These are phyloP conservation scores for Priceomyces castillae DNA, from an alignment of 805 yeast species.

Conservation along the genomic window DNA sequence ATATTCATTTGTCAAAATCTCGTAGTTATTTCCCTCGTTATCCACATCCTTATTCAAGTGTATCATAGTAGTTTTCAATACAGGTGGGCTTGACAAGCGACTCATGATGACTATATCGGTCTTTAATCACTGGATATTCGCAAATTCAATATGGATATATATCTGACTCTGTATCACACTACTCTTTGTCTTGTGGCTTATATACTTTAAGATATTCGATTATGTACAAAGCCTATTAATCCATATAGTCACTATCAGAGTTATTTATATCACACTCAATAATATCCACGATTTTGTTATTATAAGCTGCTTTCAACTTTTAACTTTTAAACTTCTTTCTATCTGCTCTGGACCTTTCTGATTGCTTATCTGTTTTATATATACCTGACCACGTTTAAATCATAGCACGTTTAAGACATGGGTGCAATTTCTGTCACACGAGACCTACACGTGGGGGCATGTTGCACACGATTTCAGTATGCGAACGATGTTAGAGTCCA, in stretches of 20 bases:
- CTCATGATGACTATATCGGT: slow-evolving; percentile 1
- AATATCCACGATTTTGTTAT: too few species aligned
- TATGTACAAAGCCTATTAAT: too few species aligned
- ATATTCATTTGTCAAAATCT: slow-evolving; percentile 41
- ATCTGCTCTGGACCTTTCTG: too few species aligned
- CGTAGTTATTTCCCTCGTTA: slow-evolving; percentile 40
- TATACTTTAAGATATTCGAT: too few species aligned
- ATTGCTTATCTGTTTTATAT: slow-evolving; percentile 2
- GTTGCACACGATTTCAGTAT: slow-evolving; percentile 2
- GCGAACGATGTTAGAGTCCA: background rate
- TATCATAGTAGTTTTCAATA: slow-evolving; percentile 43
- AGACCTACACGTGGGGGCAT: slow-evolving; percentile 6
- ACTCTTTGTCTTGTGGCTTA: too few species aligned
- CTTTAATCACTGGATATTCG: background rate
- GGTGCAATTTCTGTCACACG: slow-evolving; percentile 7
- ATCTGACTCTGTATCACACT: background rate
- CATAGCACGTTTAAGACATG: slow-evolving; percentile 1
- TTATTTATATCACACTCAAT: too few species aligned
- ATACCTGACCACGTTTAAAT: slow-evolving; percentile 2
- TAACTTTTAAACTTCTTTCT: too few species aligned
- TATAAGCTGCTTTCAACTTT: too few species aligned
- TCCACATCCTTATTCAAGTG: slow-evolving; percentile 44
- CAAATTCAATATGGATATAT: background rate
- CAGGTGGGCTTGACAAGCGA: slow-evolving; percentile 38
- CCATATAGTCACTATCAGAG: background rate